phyloP scores from a whole-genome alignment of 2,329 filamentous ascomycete genomes.

The Colletotrichum spaethianum region DNA sequence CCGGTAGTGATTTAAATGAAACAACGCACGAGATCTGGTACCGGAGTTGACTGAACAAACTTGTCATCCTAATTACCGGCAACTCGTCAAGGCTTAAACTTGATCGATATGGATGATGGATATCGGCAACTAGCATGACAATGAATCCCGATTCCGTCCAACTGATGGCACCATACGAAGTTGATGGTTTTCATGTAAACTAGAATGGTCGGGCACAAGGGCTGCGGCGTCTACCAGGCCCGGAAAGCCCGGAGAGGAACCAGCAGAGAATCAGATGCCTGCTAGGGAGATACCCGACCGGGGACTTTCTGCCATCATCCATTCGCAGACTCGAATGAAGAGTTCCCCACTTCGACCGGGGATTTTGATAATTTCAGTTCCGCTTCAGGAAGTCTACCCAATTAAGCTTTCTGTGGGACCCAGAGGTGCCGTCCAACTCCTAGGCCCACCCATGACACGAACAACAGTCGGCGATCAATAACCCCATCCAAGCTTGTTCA shows the following conservation, averaged over 20 bases:
- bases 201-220: background rate
- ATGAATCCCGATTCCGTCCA: no score
- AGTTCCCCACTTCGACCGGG: background rate
- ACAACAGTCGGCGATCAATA: background rate
- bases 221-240: background rate
- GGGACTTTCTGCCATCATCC: no score
- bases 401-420: background rate
- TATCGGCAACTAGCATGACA: background rate
- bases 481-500: constrained; percentile 7
- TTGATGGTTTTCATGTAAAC: no score
- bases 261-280: no score
- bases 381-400: background rate
- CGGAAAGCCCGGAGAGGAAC: background rate
- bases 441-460: background rate
- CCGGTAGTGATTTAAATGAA: no score
- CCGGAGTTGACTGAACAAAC: no score
- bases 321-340: background rate
- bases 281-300: no score
- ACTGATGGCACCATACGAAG: no score
- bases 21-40: no score
- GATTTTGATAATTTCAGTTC: background rate
- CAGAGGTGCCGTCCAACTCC: background rate
- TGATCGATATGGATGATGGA: no score
- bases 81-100: background rate
- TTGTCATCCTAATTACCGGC: background rate